phyloP scores from a whole-genome alignment of 2,329 filamentous ascomycete species.

The Diaporthe velutina region DNA sequence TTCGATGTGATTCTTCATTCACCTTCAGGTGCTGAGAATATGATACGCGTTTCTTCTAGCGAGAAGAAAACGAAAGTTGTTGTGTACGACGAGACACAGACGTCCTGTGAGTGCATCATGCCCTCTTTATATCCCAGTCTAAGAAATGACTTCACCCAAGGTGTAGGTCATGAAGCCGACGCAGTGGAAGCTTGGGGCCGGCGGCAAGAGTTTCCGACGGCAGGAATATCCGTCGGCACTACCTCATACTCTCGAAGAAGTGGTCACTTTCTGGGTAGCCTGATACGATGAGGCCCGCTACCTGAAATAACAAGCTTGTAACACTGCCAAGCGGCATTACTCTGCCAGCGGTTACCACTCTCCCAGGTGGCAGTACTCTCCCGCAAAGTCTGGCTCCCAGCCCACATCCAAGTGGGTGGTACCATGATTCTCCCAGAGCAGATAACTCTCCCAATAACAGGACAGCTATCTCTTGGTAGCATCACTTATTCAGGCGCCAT shows the following conservation, averaged over 20 bases:
- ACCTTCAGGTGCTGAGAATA: neutral
- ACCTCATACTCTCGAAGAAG: neutral
- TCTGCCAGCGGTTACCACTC: no score
- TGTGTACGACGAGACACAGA: neutral
- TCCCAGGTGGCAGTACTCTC: no score
- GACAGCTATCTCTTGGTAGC: no score
- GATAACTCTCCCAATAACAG: no score
- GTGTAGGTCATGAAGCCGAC: neutral
- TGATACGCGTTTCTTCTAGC: neutral
- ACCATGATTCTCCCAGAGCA: no score
- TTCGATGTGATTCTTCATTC: neutral
- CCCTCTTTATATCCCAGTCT: neutral
- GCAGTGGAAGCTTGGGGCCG: neutral
- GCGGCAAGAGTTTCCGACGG: neutral
- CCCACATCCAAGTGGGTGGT: no score
- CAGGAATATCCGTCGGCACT: neutral
- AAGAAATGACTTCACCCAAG: neutral
- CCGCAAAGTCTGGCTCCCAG: no score
- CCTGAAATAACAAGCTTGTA: neutral
- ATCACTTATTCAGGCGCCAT: no score
- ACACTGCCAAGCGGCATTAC: no score
- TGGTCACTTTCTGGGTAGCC: neutral
- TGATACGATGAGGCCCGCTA: no score
- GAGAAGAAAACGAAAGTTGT: neutral
- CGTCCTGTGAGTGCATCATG: no score